Evolutionary conservation across 192 early-diverging fungal species (phyloP), one percentile per base, ranked within the genome.

Genomic region (Coemansia sp.): DNA sequence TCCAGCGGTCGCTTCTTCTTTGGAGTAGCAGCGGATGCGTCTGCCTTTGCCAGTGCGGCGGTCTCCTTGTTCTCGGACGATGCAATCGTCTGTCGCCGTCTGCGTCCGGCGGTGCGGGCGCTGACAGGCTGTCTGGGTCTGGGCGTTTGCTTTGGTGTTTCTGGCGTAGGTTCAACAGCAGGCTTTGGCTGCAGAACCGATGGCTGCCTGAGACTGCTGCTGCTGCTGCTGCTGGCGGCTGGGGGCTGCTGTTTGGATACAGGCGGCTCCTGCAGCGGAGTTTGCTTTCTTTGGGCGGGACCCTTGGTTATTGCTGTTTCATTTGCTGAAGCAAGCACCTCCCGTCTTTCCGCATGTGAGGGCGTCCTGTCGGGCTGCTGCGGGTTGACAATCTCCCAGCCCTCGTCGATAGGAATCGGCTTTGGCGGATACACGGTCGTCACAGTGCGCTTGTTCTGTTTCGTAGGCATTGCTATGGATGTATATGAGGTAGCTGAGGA

Each of bases 301-400:
- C 44, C 44, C 44, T 45, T 45, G 8, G 44, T 5, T 9, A 45
- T 14, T 32, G 55, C 55, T 59, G 65, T 67, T 67, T 14, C 54
- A 53, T 14, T 46, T 45, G 38, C 45, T 32, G 32, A 32, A 4
- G 32, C 32, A 32, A 32, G 32, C 32, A 32, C 32, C 32, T 32
- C 32, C 32, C 32, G 32, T 32, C 32, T 32, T 59, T 25, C 19
- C 46, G 4, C 6, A 25, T 8, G 43, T 25, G 7, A 4, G 7
- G 12, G 12, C n/a, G 16, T n/a, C 37, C 12, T n/a, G 22, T 13
- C 58, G 67, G 51, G 51, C 51, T 32, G 22, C 51, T 54, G 51
- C n/a, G 66, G 45, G 37, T 81, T 74, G 7, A 82, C 61, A 10
- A 59, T 55, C 66, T 74, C 74, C 79, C 79, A 82, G 8, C 60